These are phyloP conservation scores for Ophidiomyces ophidiicola DNA, from an alignment of 2,329 filamentous ascomycete species.

Conservation along the genomic window DNA sequence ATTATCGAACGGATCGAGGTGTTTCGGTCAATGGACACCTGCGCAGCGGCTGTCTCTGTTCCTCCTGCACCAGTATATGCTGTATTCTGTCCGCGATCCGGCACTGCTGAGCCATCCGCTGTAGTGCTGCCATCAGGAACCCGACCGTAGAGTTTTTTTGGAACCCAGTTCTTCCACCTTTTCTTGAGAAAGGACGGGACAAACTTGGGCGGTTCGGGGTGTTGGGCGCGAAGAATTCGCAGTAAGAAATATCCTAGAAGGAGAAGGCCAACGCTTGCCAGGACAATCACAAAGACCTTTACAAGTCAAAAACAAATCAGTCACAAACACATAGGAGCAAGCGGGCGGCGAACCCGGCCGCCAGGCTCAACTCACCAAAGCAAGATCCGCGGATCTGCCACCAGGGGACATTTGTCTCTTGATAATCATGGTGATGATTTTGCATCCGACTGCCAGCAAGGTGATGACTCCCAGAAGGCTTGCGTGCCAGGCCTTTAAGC, in stretches of 20 bases:
- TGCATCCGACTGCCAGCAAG: too few species aligned
- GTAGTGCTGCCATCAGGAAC: conserved; percentile 20
- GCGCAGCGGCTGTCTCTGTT: background rate
- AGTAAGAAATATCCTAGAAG: conserved; percentile 26
- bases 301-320: background rate
- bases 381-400: background rate
- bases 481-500: too few species aligned
- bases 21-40: conserved; percentile 55
- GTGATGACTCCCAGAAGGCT: too few species aligned
- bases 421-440: conserved; percentile 2
- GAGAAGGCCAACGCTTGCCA: conserved; percentile 25
- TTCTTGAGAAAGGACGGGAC: conserved; percentile 42
- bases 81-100: conserved; percentile 17
- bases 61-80: conserved; percentile 5
- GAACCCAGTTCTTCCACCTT: conserved; percentile 41
- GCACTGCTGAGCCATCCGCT: conserved; percentile 4
- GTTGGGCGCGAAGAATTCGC: conserved; percentile 33
- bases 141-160: conserved; percentile 32
- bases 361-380: background rate
- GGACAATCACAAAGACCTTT: conserved; percentile 13
- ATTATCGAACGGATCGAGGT: conserved; percentile 87
- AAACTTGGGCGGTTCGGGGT: conserved; percentile 39
- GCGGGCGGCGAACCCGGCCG: background rate
- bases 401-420: background rate
- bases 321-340: too few species aligned